These are phyloP conservation scores for Cyclotella atomus DNA, from an alignment of 108 stramenopile genomes.

Conservation along the genomic window DNA sequence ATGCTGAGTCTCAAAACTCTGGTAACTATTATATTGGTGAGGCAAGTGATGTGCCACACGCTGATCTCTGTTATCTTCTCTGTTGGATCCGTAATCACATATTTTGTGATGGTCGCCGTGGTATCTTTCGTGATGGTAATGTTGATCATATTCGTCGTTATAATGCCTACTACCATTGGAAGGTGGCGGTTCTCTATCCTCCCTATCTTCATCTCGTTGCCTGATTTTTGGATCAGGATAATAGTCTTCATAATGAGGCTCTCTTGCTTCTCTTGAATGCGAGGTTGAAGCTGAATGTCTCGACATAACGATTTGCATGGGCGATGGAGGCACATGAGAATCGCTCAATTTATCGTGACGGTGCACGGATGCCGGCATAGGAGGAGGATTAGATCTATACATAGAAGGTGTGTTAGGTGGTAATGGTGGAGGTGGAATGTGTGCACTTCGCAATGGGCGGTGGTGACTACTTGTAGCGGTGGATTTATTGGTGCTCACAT, in stretches of 20 bases:
- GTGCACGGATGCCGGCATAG: neutral
- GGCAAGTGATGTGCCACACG: too few species aligned
- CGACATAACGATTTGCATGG: conserved; percentile 12
- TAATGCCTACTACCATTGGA: neutral
- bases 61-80: neutral
- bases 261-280: conserved; percentile 1
- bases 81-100: too few species aligned
- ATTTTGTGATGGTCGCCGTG: neutral
- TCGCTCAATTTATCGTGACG: neutral
- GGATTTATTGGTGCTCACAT: conserved; percentile 6
- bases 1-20: neutral
- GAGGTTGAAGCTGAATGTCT: neutral
- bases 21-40: neutral
- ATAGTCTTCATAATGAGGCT: conserved; percentile 1
- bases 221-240: neutral
- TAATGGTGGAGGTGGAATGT: neutral
- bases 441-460: conserved; percentile 1
- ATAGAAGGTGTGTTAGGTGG: conserved; percentile 3
- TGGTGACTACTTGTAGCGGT: neutral
- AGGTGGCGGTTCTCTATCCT: conserved; percentile 9
- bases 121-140: neutral
- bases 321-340: neutral
- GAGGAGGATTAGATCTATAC: neutral
- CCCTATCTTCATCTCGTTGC: neutral
- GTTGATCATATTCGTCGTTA: neutral